Evolutionary conservation across 2,329 filamentous ascomycete species (phyloP).

Genomic region (Trichoderma sp.): DNA sequence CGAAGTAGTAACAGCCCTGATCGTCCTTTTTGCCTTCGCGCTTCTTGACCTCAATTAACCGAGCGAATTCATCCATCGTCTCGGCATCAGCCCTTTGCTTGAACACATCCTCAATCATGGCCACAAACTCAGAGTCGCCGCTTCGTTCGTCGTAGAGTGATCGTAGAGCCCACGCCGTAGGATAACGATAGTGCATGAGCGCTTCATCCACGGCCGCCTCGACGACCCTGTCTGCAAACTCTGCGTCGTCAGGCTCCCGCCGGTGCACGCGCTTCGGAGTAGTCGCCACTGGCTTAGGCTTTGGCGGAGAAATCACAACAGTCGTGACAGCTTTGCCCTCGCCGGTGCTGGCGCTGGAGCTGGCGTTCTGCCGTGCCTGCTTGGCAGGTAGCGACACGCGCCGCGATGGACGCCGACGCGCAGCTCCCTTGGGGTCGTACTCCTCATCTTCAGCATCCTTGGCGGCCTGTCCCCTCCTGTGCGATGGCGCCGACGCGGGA

Average conservation of each 20-base stretch:
- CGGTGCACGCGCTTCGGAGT: slow-evolving; percentile 27
- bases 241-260: slow-evolving; percentile 42
- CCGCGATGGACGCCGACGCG: slow-evolving; percentile 39
- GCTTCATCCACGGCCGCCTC: slow-evolving; percentile 61
- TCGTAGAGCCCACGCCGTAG: slow-evolving; percentile 63
- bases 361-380: slow-evolving; percentile 28
- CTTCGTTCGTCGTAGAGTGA: slow-evolving; percentile 61
- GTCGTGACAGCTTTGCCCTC: slow-evolving; percentile 19
- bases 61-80: slow-evolving; percentile 54
- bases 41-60: slow-evolving; percentile 56
- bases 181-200: slow-evolving; percentile 57
- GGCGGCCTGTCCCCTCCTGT: slow-evolving; percentile 29
- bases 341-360: slow-evolving; percentile 17
- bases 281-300: slow-evolving; percentile 24
- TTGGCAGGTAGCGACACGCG: slow-evolving; percentile 38
- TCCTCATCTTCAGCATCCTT: slow-evolving; percentile 46
- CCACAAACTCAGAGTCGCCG: slow-evolving; percentile 53
- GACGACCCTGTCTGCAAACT: slow-evolving; percentile 54
- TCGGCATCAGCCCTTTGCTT: slow-evolving; percentile 57
- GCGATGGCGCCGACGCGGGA: slow-evolving; percentile 27
- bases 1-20: slow-evolving; percentile 56
- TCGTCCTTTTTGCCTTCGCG: slow-evolving; percentile 57
- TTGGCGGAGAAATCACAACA: slow-evolving; percentile 7
- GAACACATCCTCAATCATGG: slow-evolving; percentile 60
- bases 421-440: slow-evolving; percentile 44